Evolutionary conservation across 352 stramenopile genomes (phyloP).

Genomic region (Elongisporangium anandrum): DNA sequence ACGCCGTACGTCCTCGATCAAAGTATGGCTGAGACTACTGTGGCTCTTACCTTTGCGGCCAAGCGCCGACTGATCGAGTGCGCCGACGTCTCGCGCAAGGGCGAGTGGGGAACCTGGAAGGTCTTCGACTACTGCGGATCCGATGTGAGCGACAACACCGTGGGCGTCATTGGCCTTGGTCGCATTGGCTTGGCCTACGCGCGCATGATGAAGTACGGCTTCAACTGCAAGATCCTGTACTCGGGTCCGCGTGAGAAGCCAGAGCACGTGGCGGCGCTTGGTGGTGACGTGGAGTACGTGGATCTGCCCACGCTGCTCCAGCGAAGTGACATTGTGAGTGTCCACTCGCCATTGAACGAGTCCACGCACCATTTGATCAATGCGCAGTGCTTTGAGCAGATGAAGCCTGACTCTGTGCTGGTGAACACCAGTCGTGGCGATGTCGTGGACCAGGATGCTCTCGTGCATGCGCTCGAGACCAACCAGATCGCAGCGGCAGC

Average conservation of each 20-base stretch:
- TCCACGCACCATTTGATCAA: constrained; percentile 71
- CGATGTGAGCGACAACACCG: constrained; percentile 69
- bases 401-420: constrained; percentile 84
- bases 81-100: constrained; percentile 63
- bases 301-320: constrained; percentile 67
- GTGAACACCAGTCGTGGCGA: constrained; percentile 91
- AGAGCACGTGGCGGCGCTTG: constrained; percentile 25
- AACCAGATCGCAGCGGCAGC: constrained; percentile 48
- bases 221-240: constrained; percentile 84
- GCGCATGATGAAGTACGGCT: constrained; percentile 72
- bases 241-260: constrained; percentile 62
- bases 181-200: constrained; percentile 85
- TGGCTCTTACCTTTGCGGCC: constrained; percentile 63
- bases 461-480: constrained; percentile 34
- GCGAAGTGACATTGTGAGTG: constrained; percentile 85
- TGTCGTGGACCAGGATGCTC: constrained; percentile 85
- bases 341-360: constrained; percentile 80
- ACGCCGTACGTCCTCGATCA: constrained; percentile 83
- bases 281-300: constrained; percentile 60
- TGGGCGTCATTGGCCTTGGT: constrained; percentile 79
- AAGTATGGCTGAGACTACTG: constrained; percentile 67
- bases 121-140: constrained; percentile 77
- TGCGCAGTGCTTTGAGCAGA: constrained; percentile 56
- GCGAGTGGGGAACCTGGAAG: constrained; percentile 76
- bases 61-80: constrained; percentile 64